Evolutionary conservation across 2,329 filamentous ascomycete species (phyloP).

Genomic region (Fusarium mundagurra): DNA sequence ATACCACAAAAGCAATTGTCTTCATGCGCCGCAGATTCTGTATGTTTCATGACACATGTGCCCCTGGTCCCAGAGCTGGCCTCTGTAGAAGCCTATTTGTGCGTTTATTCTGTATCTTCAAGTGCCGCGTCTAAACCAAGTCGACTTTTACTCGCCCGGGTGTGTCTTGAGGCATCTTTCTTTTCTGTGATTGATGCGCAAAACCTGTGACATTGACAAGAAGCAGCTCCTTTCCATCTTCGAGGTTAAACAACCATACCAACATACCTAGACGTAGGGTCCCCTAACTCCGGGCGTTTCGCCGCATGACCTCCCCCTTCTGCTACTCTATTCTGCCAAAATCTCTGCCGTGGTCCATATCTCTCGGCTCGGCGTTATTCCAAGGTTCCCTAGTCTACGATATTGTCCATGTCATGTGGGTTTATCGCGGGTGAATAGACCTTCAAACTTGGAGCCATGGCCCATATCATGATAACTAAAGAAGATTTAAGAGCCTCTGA

Average conservation of each 20-base stretch:
- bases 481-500: background rate
- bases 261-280: background rate
- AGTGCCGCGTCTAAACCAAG: constrained; percentile 20
- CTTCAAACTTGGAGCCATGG: background rate
- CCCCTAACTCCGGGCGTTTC: constrained; percentile 1
- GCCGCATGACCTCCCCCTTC: constrained; percentile 17
- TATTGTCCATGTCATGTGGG: constrained; percentile 11
- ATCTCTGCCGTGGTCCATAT: constrained; percentile 23
- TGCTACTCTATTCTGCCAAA: constrained; percentile 4
- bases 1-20: constrained; percentile 17
- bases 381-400: constrained; percentile 24
- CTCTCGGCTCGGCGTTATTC: constrained; percentile 24
- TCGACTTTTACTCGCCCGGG: constrained; percentile 7
- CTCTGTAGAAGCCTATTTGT: constrained; percentile 40
- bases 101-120: constrained; percentile 35
- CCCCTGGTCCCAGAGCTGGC: constrained; percentile 2
- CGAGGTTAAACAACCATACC: background rate
- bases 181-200: constrained; percentile 42
- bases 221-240: background rate
- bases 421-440: constrained; percentile 23
- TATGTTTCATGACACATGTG: constrained; percentile 31
- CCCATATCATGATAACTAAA: constrained; percentile 25
- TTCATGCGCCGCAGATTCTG: constrained; percentile 8
- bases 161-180: background rate
- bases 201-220: background rate